These are phyloP conservation scores for Lumnitzera racemosa DNA, from an alignment of 345 rosid genomes.

Conservation along the genomic window DNA sequence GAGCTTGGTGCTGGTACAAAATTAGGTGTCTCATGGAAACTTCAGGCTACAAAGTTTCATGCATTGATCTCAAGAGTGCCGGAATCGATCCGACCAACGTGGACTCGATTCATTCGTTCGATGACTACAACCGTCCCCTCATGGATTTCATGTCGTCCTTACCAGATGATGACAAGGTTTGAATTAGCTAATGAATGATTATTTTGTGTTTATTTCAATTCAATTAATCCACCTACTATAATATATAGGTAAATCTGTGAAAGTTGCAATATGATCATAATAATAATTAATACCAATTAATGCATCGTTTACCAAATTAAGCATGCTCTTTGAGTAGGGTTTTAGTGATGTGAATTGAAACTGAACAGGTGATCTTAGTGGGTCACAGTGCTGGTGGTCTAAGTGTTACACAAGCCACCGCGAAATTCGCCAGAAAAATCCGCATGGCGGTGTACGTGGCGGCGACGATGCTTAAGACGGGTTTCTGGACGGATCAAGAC, in stretches of 20 bases:
- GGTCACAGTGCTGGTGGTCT: constrained; percentile 97
- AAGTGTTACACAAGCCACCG: constrained; percentile 55
- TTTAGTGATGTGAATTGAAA: not conserved
- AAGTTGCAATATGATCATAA: too few species aligned
- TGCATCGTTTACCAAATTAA: too few species aligned
- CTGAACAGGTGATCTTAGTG: constrained; percentile 61
- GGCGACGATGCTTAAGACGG: constrained; percentile 76
- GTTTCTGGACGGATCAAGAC: constrained; percentile 51
- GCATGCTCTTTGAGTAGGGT: too few species aligned
- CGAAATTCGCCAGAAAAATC: constrained; percentile 51
- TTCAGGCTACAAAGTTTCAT: constrained; percentile 65
- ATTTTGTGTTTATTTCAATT: too few species aligned
- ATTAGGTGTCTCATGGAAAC: constrained; percentile 64
- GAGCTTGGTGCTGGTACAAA: constrained; percentile 98
- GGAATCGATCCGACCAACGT: constrained; percentile 54
- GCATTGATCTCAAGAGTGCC: constrained; percentile 66
- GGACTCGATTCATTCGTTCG: constrained; percentile 41
- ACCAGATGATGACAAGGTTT: constrained; percentile 57
- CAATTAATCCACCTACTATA: too few species aligned
- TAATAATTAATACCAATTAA: too few species aligned
- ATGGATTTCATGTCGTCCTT: constrained; percentile 48
- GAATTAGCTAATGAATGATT: too few species aligned
- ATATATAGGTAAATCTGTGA: too few species aligned
- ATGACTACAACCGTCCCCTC: constrained; percentile 75
- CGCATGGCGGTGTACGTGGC: constrained; percentile 56